A percentile compares a stretch with the other conserved stretches of the same genome.
Conservation (phyloP, 768 basidiomycete species). For the Leccinellum rugosiceps region DNA sequence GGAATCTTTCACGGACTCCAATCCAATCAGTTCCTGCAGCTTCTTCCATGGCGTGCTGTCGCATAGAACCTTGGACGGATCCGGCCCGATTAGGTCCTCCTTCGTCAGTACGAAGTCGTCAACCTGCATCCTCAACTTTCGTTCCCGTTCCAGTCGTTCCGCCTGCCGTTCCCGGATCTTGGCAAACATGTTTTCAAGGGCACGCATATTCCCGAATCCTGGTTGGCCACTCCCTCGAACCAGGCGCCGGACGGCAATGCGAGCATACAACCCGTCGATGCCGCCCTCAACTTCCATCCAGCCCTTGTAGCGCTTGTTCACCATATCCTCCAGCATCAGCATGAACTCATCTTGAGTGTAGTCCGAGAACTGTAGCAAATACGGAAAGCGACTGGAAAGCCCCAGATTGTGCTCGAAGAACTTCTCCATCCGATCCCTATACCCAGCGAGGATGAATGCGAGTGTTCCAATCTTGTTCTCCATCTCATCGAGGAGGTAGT, state of each 20-base stretch:
- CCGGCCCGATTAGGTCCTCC: not conserved
- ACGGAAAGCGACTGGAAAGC: not conserved
- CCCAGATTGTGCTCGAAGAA: not conserved
- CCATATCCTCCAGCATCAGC: not conserved
- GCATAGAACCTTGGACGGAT: not conserved
- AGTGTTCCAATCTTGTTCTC: not conserved
- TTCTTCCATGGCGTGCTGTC: not conserved
- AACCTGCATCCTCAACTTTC: not conserved
- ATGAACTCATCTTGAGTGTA: not conserved
- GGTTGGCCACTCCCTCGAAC: not conserved
- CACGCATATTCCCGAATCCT: not conserved
- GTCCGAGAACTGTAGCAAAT: not conserved
- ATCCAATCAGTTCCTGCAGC: not conserved
- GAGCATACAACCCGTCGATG: not conserved
- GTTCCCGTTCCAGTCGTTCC: not conserved
- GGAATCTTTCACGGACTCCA: not conserved
- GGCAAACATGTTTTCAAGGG: not conserved
- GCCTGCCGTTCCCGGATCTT: not conserved
- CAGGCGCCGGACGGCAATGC: not conserved
- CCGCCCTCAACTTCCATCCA: not conserved
- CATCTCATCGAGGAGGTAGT: not conserved
- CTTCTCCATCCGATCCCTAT: not conserved
- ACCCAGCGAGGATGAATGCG: not conserved
- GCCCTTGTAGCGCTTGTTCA: not conserved
- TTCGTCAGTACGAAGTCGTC: not conserved